Evolutionary conservation across 179 eudicot species (phyloP), one percentile per base, ranked within the genome.

Genomic region (Drosera spatulata): DNA sequence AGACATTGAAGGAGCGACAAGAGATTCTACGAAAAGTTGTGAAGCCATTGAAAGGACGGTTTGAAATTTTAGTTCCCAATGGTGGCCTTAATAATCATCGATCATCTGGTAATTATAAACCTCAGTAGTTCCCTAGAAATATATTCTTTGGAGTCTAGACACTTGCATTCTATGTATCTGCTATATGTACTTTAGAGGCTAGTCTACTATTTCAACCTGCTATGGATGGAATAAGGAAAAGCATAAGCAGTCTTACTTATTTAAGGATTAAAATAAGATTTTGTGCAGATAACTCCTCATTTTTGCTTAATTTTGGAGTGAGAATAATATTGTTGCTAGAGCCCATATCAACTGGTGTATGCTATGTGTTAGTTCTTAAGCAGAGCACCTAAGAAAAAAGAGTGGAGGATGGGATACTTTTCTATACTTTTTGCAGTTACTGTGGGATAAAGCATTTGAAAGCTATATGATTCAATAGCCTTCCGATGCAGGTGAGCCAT

Each of bases 61-160:
- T 91, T 62, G 93, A 88, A 72, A 78, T 86, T 39, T 73, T 88
- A 74, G 79, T 91, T 71, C 96, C 96, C 22, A 75, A 73, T 84
- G 88, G 81, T 50, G 82, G 86, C 68, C 80, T 85, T 50, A 87
- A 87, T 75, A 65, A 72, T 61, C 78, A 69, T 60, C 76, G 82
- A 3, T 53, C 66, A 73, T 65, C 75, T 41, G 90, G 83, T 83
- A 77, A 55, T 55, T 2, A 44, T 41, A n/a, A 12, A 42, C 4
- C 13, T 41, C 42, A 3, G 2, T 14, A 40, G 11, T 9, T 49
- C 11, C 37, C 41, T 7, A 55, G 9, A 37, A 8, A 8, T 37
- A 2, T 12, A 53, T 53, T 38, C 22, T 39, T 5, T 56, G 7
- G 7, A 11, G 39, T 8, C 39, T 10, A 37, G 14, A 11, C 40